Conservation (phyloP, 2,329 filamentous ascomycete species). For the Chalaropsis thielavioides region DNA sequence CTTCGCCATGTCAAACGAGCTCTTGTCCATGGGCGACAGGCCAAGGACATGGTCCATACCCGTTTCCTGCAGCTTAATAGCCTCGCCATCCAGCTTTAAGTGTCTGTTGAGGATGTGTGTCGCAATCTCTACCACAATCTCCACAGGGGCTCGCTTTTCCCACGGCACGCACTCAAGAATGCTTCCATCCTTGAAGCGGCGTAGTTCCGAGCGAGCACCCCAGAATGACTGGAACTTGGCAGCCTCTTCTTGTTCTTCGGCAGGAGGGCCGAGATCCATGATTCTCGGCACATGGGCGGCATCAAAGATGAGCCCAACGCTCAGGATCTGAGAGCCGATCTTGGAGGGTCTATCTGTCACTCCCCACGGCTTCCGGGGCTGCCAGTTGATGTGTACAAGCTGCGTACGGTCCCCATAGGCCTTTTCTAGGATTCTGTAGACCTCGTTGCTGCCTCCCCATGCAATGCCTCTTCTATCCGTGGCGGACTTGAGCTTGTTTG, state of each 20-base stretch:
- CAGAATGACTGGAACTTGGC: slow-evolving; percentile 78
- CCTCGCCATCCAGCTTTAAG: slow-evolving; percentile 43
- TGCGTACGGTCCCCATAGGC: slow-evolving; percentile 64
- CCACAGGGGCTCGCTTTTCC: slow-evolving; percentile 46
- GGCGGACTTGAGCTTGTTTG: slow-evolving; percentile 10
- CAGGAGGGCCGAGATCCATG: slow-evolving; percentile 76
- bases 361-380: slow-evolving; percentile 24
- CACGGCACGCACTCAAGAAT: slow-evolving; percentile 89
- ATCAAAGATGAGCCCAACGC: slow-evolving; percentile 57
- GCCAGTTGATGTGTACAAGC: slow-evolving; percentile 45
- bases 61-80: slow-evolving; percentile 37
- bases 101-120: slow-evolving; percentile 56
- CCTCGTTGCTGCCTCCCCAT: slow-evolving; percentile 37
- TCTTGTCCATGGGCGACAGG: slow-evolving; percentile 33
- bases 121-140: slow-evolving; percentile 68
- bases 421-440: slow-evolving; percentile 50
- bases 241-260: slow-evolving; percentile 73
- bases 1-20: slow-evolving; percentile 53
- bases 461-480: slow-evolving; percentile 27
- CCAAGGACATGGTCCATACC: slow-evolving; percentile 37
- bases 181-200: slow-evolving; percentile 88
- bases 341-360: slow-evolving; percentile 19
- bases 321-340: slow-evolving; percentile 2
- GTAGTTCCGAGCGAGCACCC: slow-evolving; percentile 83
- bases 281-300: slow-evolving; percentile 55